phyloP scores from a whole-genome alignment of 495 filamentous ascomycete genomes.

The Penicillium samsonianum region DNA sequence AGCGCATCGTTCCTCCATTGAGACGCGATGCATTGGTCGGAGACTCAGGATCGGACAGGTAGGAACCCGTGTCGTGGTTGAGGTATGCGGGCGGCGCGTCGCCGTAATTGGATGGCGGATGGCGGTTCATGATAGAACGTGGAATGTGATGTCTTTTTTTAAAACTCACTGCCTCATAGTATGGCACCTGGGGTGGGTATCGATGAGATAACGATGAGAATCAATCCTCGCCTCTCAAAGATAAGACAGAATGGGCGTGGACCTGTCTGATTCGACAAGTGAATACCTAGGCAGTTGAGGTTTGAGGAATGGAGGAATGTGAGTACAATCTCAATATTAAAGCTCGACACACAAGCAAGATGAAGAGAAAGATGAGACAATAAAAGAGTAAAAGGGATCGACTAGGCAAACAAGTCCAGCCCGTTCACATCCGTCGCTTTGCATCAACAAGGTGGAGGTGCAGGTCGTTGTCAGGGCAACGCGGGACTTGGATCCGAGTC shows the following conservation, averaged over 20 bases:
- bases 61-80: constrained; percentile 33
- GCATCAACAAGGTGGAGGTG: constrained; percentile 33
- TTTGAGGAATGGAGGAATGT: constrained; percentile 9
- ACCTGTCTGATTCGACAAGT: constrained; percentile 11
- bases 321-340: not conserved
- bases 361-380: constrained; percentile 4
- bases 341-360: constrained; percentile 7
- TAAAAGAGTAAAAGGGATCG: constrained; percentile 10
- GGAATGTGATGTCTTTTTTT: constrained; percentile 18
- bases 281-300: constrained; percentile 2
- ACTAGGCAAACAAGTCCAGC: constrained; percentile 13
- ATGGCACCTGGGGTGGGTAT: constrained; percentile 1
- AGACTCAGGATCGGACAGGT: constrained; percentile 36
- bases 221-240: not conserved
- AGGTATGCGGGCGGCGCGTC: constrained; percentile 48
- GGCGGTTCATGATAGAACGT: constrained; percentile 35
- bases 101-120: constrained; percentile 36
- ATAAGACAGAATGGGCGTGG: constrained; percentile 4
- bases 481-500: not conserved
- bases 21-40: constrained; percentile 27
- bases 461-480: constrained; percentile 37
- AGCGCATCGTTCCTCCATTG: constrained; percentile 58
- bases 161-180: constrained; percentile 34
- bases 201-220: constrained; percentile 10
- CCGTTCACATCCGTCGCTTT: constrained; percentile 18